These are phyloP conservation scores for Trichoderma koningii DNA, from an alignment of 2,329 filamentous ascomycete genomes.

Conservation along the genomic window DNA sequence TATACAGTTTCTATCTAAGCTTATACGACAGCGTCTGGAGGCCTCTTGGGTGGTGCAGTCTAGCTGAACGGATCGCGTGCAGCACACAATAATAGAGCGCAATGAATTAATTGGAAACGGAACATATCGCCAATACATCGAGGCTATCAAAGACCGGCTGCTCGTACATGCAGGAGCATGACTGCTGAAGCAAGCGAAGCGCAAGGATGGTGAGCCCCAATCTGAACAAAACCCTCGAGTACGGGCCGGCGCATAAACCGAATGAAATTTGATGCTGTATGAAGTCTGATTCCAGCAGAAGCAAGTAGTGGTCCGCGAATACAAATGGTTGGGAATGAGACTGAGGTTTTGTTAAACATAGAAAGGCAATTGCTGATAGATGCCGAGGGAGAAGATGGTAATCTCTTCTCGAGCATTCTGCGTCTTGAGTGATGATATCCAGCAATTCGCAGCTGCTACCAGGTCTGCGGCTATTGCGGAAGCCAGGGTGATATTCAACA, in stretches of 20 bases:
- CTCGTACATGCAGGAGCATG: background rate
- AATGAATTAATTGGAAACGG: no score
- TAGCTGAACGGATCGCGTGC: background rate
- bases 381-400: no score
- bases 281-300: background rate
- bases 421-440: no score
- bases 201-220: conserved; percentile 21
- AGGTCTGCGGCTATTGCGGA: no score
- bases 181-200: background rate
- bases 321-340: no score
- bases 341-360: no score
- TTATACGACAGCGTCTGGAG: background rate
- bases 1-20: background rate
- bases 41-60: background rate
- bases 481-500: no score
- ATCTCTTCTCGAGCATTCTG: no score
- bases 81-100: background rate
- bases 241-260: background rate
- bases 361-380: no score
- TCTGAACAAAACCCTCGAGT: conserved; percentile 7
- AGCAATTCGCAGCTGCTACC: no score
- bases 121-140: no score
- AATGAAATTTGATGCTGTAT: background rate
- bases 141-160: background rate
- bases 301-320: no score